Conservation (phyloP, 2,329 filamentous ascomycete species). For the Lachnellula willkommii region DNA sequence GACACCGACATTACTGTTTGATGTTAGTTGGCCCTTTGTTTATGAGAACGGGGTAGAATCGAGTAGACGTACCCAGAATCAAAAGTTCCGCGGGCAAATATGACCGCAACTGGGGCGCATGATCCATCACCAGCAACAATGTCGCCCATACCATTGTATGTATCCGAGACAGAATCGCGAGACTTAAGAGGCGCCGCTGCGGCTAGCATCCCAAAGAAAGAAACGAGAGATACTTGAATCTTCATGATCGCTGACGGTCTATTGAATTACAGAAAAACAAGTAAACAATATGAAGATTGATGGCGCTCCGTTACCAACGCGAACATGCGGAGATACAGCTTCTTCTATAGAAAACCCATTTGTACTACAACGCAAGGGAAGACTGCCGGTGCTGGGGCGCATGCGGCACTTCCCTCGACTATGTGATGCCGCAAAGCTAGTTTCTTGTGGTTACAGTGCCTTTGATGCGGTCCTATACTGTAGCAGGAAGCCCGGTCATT, state of each 20-base stretch:
- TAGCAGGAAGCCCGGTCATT: too few relatives aligned
- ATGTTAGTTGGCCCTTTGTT: not conserved
- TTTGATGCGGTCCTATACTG: too few relatives aligned
- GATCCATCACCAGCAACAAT: not conserved
- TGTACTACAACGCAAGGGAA: too few relatives aligned
- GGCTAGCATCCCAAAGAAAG: not conserved
- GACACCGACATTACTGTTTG: not conserved
- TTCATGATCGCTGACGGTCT: not conserved
- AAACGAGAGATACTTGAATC: not conserved
- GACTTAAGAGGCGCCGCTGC: not conserved
- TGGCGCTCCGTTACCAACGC: too few relatives aligned
- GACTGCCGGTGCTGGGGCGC: too few relatives aligned
- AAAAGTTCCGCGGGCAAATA: not conserved
- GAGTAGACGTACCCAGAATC: not conserved
- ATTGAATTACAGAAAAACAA: too few relatives aligned
- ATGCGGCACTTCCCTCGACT: too few relatives aligned
- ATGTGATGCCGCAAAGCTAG: too few relatives aligned
- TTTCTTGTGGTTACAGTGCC: too few relatives aligned
- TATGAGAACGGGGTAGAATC: not conserved
- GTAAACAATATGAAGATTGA: too few relatives aligned
- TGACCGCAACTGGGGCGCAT: not conserved
- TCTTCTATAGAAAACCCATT: too few relatives aligned
- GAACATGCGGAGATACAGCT: too few relatives aligned
- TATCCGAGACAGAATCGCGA: not conserved
- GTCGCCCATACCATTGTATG: not conserved